phyloP scores from a whole-genome alignment of 1,139 yeast species.

The Geotrichum armillariae region DNA sequence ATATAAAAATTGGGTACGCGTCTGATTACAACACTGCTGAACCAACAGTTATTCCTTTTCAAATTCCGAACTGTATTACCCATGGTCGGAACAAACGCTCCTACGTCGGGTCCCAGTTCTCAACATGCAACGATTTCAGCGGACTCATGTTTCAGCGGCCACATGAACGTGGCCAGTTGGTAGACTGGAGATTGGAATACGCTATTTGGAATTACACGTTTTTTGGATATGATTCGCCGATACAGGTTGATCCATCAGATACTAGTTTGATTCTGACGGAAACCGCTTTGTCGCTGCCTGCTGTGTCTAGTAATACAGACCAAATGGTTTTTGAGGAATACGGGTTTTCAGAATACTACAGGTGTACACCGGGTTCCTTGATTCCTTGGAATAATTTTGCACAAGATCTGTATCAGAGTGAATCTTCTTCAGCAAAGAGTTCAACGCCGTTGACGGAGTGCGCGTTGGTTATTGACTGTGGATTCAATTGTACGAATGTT shows the following conservation, averaged over 20 bases:
- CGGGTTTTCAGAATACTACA: constrained; percentile 66
- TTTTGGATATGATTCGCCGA: constrained; percentile 41
- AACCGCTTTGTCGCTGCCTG: constrained; percentile 80
- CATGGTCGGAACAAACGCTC: constrained; percentile 70
- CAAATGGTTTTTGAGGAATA: constrained; percentile 94
- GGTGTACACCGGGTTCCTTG: constrained; percentile 65
- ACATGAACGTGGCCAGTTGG: constrained; percentile 77
- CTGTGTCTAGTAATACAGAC: constrained; percentile 80
- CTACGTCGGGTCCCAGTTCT: constrained; percentile 70
- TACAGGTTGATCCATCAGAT: constrained; percentile 46
- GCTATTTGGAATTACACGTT: constrained; percentile 90
- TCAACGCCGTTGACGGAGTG: constrained; percentile 51
- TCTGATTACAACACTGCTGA: no score
- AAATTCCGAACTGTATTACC: constrained; percentile 68
- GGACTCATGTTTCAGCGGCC: constrained; percentile 80
- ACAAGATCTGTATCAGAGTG: constrained; percentile 9
- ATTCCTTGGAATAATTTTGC: constrained; percentile 60
- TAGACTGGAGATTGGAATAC: constrained; percentile 90
- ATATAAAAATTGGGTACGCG: constrained; percentile 71
- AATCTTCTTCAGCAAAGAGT: constrained; percentile 16
- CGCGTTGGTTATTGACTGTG: constrained; percentile 80
- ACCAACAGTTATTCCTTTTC: constrained; percentile 43
- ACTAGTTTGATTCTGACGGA: constrained; percentile 66
- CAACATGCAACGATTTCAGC: constrained; percentile 67
- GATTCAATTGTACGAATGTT: constrained; percentile 85